Conservation (phyloP, 2,329 filamentous ascomycete genomes). For the Bipolaris gigantea region DNA sequence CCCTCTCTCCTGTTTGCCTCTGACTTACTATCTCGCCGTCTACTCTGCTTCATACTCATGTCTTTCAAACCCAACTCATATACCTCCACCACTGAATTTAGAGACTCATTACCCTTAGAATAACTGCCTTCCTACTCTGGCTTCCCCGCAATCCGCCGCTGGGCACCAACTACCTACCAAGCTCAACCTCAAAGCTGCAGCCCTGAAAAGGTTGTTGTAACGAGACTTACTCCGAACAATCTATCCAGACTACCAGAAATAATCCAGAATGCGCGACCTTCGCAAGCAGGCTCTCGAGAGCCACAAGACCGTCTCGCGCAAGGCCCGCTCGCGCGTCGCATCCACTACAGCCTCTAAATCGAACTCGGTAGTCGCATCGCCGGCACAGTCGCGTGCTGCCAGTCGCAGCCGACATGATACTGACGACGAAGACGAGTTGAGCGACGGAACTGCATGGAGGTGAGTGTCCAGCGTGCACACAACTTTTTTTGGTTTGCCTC, state of each 20-base stretch:
- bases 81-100: slow-evolving; percentile 32
- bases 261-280: slow-evolving; percentile 59
- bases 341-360: slow-evolving; percentile 62
- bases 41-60: slow-evolving; percentile 39
- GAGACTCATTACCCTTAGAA: slow-evolving; percentile 38
- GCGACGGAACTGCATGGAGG: slow-evolving; percentile 63
- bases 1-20: slow-evolving; percentile 9
- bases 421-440: slow-evolving; percentile 65
- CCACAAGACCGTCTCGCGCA: slow-evolving; percentile 71
- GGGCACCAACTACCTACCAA: slow-evolving; percentile 8
- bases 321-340: slow-evolving; percentile 61
- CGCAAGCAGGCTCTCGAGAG: slow-evolving; percentile 71
- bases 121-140: slow-evolving; percentile 27
- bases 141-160: slow-evolving; percentile 29
- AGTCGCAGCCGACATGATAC: slow-evolving; percentile 64
- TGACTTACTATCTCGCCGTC: slow-evolving; percentile 9
- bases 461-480: slow-evolving; percentile 35
- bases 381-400: slow-evolving; percentile 56
- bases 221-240: not conserved
- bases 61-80: slow-evolving; percentile 35
- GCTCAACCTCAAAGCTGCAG: slow-evolving; percentile 8
- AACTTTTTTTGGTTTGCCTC: slow-evolving; percentile 12
- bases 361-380: slow-evolving; percentile 60
- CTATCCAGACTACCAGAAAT: not conserved
- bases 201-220: slow-evolving; percentile 1